Evolutionary conservation across 2,329 filamentous ascomycete species (phyloP).

Genomic region (Ceratocystis colombiana): DNA sequence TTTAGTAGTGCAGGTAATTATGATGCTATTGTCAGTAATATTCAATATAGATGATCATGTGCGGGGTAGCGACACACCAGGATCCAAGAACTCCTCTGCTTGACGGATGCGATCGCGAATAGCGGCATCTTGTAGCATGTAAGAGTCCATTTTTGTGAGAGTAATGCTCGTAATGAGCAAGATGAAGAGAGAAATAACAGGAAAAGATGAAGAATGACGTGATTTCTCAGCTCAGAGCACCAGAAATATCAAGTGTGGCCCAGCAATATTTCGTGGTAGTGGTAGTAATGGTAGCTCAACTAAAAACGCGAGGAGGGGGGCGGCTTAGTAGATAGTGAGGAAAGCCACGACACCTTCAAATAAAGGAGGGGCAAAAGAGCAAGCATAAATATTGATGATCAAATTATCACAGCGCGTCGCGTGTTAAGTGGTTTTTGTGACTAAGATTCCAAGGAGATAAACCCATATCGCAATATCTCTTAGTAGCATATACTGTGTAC

Average conservation of each 20-base stretch:
- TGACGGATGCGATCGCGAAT: constrained; percentile 72
- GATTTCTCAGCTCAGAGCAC: neutral
- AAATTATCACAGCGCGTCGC: constrained; percentile 21
- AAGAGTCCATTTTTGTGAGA: constrained; percentile 52
- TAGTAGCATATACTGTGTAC: neutral
- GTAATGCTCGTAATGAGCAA: neutral
- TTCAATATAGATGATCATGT: neutral
- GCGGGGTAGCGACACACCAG: constrained; percentile 47
- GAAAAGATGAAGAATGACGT: neutral
- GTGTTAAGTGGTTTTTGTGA: constrained; percentile 23
- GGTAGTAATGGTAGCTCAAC: neutral
- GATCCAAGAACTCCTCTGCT: constrained; percentile 89
- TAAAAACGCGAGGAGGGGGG: neutral
- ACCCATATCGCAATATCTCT: neutral
- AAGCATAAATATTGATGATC: constrained; percentile 3
- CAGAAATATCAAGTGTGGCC: neutral
- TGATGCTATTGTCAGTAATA: neutral
- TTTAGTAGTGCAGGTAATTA: neutral
- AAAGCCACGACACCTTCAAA: neutral
- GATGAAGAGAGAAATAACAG: neutral
- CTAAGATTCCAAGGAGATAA: neutral
- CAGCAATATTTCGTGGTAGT: neutral
- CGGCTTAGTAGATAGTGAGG: neutral
- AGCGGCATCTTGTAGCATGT: constrained; percentile 74
- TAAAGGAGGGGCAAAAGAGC: constrained; percentile 23